Base-by-base conservation (phyloP, 2,329 filamentous ascomycete genomes). In the Diplodia mutila region DNA sequence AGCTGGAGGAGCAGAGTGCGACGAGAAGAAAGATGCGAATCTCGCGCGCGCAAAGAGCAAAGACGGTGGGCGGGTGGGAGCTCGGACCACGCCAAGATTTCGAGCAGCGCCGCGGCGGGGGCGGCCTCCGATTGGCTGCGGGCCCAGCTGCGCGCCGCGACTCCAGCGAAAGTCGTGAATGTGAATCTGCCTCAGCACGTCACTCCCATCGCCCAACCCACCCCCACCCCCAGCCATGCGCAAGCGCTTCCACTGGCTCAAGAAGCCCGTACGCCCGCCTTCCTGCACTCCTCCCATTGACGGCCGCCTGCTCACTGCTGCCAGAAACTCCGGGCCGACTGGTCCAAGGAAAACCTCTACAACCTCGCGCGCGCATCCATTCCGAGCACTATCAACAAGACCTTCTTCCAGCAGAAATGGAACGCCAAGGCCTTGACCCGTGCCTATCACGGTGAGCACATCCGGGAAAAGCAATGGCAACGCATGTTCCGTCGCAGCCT, bases 371-470 rank as follows among this genome's bases (percentile, higher is more conserved):
- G 86, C 72, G 75, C 87, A 39, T 34, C 54, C 23, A n/a, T n/a
- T 25, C 57, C 37, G 16, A 34, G 11, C 49, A 80, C 82, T 68
- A 75, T 73, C 18, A 73, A 72, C 61, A 80, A 82, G 70, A 97
- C 94, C 53, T 96, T 95, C 82, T 99, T 97, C 86, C 94, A 98
- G 85, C 94, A 98, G 82, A 99, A 99, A 90, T 99, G 94, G 94
- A 80, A 82, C 1, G 92, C 94, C 75, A 99, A 99, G 81, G 89
- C 93, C 25, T 79, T 89, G 71, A 88, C 92, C 51, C 90, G 95
- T 72, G 89, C 86, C 70, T 99, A 98, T 80, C 95, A 99, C 82
- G 95, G 94, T 80, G 94, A 97, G 78, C 92, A 97, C 77, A 90
- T 99, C 72, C 89, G 90, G 71, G 95, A 99, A 83, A 89, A 91